phyloP scores from a whole-genome alignment of 2,329 filamentous ascomycete genomes.

The Hymenoscyphus fraxineus region DNA sequence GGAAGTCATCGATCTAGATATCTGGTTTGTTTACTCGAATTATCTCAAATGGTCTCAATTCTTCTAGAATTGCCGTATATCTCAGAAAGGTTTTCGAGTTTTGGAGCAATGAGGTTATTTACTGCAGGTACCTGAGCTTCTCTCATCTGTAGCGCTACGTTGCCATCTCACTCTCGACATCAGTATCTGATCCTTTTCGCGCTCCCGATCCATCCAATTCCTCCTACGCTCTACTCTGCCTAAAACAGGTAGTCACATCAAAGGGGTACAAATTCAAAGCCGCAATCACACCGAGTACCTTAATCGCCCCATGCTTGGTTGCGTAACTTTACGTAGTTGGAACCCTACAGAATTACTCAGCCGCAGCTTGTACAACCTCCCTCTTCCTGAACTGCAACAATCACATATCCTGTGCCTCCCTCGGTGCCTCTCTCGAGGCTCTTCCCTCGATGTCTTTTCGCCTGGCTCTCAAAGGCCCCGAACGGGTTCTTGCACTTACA shows the following conservation, averaged over 20 bases:
- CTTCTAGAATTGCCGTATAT: too few species aligned
- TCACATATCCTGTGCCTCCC: too few species aligned
- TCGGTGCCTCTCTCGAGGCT: not conserved
- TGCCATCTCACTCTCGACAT: not conserved
- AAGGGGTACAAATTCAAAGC: not conserved
- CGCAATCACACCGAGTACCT: not conserved
- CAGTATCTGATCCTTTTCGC: not conserved
- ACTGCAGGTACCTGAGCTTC: too few species aligned
- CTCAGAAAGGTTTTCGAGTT: too few species aligned
- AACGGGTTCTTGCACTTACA: not conserved
- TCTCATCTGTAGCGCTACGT: too few species aligned
- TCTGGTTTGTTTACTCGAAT: too few species aligned
- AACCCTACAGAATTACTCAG: not conserved
- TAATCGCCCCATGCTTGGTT: not conserved
- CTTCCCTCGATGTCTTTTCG: not conserved
- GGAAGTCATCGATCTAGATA: too few species aligned
- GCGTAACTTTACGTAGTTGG: not conserved
- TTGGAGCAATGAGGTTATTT: too few species aligned
- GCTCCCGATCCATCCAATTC: not conserved
- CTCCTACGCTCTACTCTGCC: not conserved
- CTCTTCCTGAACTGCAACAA: not conserved
- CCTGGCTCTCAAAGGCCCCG: not conserved
- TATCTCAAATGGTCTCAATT: too few species aligned
- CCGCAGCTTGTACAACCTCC: not conserved
- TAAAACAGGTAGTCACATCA: not conserved